Evolutionary conservation across 2,329 filamentous ascomycete genomes (phyloP).

Genomic region (Trichoderma simmonsii): DNA sequence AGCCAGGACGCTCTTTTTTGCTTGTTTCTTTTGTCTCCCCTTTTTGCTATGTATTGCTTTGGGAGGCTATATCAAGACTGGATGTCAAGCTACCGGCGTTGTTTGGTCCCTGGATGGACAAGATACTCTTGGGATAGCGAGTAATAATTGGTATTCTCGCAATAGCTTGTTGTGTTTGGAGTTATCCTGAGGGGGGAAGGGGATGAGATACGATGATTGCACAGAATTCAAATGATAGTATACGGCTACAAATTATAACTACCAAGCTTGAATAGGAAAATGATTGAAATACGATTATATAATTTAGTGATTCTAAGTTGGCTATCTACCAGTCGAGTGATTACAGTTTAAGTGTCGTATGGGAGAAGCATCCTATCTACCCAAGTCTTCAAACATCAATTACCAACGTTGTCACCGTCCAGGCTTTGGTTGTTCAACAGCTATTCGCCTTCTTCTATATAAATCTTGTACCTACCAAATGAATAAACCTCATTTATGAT

Average conservation of each 20-base stretch:
- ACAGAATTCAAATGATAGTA: neutral
- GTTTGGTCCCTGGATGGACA: neutral
- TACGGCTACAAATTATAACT: neutral
- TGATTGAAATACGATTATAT: neutral
- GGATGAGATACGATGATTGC: neutral
- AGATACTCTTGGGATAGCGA: neutral
- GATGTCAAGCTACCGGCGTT: neutral
- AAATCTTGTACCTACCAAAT: neutral
- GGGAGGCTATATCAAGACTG: neutral
- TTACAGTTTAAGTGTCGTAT: neutral
- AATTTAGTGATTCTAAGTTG: neutral
- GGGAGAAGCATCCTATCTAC: neutral
- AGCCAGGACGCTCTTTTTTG: constrained; percentile 9
- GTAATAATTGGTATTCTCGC: no score
- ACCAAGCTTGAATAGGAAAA: neutral
- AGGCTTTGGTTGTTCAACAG: neutral
- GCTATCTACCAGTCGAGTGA: neutral
- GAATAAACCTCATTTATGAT: neutral
- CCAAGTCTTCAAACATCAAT: neutral
- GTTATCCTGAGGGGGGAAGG: neutral
- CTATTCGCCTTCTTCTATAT: neutral
- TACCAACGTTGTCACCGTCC: neutral
- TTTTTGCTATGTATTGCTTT: neutral
- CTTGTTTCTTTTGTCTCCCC: neutral
- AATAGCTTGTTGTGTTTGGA: neutral